A percentile compares a stretch with the other conserved stretches of the same genome.
Evolutionary conservation across 2,329 filamentous ascomycete genomes (phyloP).

Genomic region (Arthrocladium fulminans): DNA sequence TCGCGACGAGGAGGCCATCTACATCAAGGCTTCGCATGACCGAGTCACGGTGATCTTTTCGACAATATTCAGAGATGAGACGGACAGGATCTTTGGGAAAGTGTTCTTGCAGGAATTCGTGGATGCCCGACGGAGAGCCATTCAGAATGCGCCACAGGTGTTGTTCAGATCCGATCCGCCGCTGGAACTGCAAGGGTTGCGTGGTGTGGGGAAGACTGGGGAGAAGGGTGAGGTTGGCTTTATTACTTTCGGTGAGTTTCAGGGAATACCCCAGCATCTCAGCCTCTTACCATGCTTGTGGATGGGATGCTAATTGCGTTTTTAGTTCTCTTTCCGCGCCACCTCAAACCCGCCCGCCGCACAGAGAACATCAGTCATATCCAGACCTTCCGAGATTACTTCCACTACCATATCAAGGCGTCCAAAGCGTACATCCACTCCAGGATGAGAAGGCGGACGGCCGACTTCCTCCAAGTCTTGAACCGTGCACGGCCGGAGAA

Average conservation of each 20-base stretch:
- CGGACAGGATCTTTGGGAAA: constrained; percentile 93
- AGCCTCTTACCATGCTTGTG: not conserved
- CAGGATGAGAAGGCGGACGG: constrained; percentile 92
- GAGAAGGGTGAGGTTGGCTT: constrained; percentile 81
- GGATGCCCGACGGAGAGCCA: constrained; percentile 84
- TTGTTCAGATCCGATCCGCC: constrained; percentile 92
- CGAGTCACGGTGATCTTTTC: constrained; percentile 98
- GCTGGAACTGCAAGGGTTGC: constrained; percentile 77
- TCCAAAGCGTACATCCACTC: constrained; percentile 99
- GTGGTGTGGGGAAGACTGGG: constrained; percentile 66
- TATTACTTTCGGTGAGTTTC: constrained; percentile 88
- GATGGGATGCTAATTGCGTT: no score
- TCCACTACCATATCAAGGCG: constrained; percentile 99
- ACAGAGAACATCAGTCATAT: constrained; percentile 97
- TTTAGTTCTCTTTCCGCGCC: constrained; percentile 79
- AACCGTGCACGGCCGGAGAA: constrained; percentile 89
- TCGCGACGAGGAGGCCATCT: constrained; percentile 96
- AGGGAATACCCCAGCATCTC: not conserved
- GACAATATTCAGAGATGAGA: constrained; percentile 95
- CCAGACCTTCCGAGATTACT: constrained; percentile 99
- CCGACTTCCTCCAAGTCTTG: constrained; percentile 97
- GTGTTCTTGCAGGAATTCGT: constrained; percentile 99
- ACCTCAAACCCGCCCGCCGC: constrained; percentile 81
- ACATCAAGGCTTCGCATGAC: constrained; percentile 95
- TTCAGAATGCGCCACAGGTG: constrained; percentile 97